Conservation (phyloP, 202 grass and related monocot species). For the Brachypodium distachyon region DNA sequence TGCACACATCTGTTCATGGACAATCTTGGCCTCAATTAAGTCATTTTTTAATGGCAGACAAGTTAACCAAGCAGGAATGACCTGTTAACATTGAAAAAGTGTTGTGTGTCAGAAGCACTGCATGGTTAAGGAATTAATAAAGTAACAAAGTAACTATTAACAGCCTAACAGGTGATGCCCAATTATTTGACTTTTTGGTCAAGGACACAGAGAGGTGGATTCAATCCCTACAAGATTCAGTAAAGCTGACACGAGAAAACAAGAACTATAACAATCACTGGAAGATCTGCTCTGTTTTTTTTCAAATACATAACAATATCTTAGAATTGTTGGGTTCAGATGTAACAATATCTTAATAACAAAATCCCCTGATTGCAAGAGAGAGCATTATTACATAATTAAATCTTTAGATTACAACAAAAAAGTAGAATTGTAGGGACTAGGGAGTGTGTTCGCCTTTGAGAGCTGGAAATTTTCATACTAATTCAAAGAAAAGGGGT, state of each 20-base stretch:
- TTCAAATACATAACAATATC: neutral
- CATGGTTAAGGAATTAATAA: slow-evolving; percentile 10
- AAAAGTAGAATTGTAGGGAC: neutral
- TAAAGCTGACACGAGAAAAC: neutral
- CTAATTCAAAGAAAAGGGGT: neutral
- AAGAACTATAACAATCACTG: neutral
- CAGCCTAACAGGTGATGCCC: neutral
- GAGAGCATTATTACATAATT: neutral
- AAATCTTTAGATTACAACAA: neutral
- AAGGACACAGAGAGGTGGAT: neutral
- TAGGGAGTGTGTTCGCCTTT: neutral
- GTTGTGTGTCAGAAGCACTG: neutral
- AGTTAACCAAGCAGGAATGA: slow-evolving; percentile 73
- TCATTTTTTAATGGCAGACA: slow-evolving; percentile 85
- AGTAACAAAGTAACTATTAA: neutral
- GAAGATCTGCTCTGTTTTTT: neutral
- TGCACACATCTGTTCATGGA: slow-evolving; percentile 71
- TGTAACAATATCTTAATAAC: neutral
- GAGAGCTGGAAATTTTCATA: neutral
- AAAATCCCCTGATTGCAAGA: neutral
- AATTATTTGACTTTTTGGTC: neutral
- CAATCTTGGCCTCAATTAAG: slow-evolving; percentile 67
- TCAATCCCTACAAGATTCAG: neutral
- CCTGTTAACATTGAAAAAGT: slow-evolving; percentile 36
- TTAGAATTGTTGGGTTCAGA: neutral